These are phyloP conservation scores for Phanerochaete sordida DNA, from an alignment of 768 basidiomycete species.

Conservation along the genomic window DNA sequence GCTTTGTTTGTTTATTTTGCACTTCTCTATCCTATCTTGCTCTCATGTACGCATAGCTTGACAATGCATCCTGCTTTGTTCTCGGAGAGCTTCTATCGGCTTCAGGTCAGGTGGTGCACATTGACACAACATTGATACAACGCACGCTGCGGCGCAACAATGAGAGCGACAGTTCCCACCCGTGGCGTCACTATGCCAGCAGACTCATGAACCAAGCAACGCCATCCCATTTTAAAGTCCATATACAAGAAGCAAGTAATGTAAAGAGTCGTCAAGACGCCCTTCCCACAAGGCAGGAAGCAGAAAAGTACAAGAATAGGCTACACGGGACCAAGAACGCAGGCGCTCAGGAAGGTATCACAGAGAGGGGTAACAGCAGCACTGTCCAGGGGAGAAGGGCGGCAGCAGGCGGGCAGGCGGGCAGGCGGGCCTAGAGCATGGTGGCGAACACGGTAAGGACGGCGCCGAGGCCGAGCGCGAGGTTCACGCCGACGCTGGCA, in stretches of 20 bases:
- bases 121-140: too few species aligned
- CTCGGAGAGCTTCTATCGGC: neutral
- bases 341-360: neutral
- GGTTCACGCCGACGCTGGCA: conserved; percentile 9
- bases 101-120: neutral
- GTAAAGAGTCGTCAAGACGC: conserved; percentile 1
- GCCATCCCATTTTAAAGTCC: neutral
- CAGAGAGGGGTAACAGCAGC: neutral
- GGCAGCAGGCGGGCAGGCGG: neutral
- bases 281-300: neutral
- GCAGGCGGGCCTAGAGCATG: conserved; percentile 14
- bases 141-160: too few species aligned
- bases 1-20: neutral
- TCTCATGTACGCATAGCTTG: conserved; percentile 3
- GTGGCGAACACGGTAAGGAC: conserved; percentile 18
- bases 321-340: neutral
- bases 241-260: neutral
- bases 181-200: neutral
- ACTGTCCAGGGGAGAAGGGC: neutral
- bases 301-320: neutral
- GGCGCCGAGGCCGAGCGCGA: conserved; percentile 20
- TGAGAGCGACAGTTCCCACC: too few species aligned
- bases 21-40: neutral
- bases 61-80: conserved; percentile 1
- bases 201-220: too few species aligned